Evolutionary conservation across 345 rosid genomes (phyloP).

Genomic region (Gossypium stocksii): DNA sequence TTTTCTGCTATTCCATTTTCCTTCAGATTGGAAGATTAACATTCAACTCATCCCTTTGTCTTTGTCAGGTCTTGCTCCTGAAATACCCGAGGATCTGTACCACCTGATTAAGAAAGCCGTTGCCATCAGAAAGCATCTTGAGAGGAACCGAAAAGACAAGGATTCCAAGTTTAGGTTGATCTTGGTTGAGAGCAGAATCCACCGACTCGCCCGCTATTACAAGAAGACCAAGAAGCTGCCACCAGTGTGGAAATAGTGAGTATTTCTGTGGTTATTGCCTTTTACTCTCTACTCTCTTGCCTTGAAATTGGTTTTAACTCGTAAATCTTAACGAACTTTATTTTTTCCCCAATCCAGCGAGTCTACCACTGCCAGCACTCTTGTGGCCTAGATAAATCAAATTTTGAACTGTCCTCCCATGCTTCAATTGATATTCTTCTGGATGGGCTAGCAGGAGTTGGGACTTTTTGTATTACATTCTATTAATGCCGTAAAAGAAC

Average conservation of each 20-base stretch:
- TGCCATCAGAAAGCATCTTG: conserved; percentile 89
- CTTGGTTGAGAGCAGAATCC: conserved; percentile 91
- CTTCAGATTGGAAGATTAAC: neutral
- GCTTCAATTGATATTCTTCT: neutral
- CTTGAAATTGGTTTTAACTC: neutral
- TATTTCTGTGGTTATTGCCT: neutral
- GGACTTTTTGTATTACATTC: neutral
- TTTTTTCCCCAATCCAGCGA: conserved; percentile 35
- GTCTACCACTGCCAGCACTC: conserved; percentile 65
- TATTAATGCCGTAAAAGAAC: neutral
- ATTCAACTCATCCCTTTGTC: neutral
- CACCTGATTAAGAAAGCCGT: conserved; percentile 93
- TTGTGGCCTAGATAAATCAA: conserved; percentile 40
- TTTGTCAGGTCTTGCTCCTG: conserved; percentile 71
- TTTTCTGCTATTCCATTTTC: neutral
- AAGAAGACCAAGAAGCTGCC: conserved; percentile 97
- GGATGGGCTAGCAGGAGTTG: neutral
- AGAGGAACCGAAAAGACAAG: conserved; percentile 95
- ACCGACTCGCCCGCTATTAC: conserved; percentile 91
- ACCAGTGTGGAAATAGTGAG: conserved; percentile 91
- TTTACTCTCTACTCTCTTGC: neutral
- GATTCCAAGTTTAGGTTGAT: conserved; percentile 88
- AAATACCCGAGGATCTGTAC: conserved; percentile 85
- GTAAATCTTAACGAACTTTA: neutral
- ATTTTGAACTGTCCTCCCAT: neutral